Conservation (phyloP, 257 asterid species). For the Solanum virginianum region DNA sequence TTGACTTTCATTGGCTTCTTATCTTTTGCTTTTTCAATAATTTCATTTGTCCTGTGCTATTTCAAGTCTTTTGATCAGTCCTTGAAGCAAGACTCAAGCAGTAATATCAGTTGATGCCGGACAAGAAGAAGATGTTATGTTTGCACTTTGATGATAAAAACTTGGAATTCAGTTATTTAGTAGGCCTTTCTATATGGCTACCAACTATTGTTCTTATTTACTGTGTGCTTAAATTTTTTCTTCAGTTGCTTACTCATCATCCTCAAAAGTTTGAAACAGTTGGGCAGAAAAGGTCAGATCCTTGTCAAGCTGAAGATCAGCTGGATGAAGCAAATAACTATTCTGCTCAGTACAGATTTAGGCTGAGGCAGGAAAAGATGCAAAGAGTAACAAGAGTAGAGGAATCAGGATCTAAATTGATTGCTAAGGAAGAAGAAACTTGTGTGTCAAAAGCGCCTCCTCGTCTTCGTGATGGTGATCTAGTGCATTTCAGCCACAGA, state of each 20-base stretch:
- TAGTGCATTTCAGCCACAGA: neutral
- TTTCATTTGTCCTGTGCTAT: neutral
- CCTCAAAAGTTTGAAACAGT: neutral
- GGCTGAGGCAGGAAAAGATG: neutral
- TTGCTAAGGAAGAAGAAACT: neutral
- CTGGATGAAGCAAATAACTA: neutral
- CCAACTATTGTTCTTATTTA: neutral
- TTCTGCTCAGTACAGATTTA: neutral
- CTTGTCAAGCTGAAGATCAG: neutral
- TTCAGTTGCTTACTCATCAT: neutral
- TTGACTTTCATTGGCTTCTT: neutral
- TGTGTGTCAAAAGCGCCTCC: neutral
- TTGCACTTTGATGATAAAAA: neutral
- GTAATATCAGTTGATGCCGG: neutral
- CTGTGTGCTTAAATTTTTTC: neutral
- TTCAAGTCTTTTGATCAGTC: neutral
- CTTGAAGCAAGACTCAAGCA: neutral
- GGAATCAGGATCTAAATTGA: neutral
- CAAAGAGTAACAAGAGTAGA: neutral
- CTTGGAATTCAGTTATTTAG: neutral
- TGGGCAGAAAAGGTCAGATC: neutral
- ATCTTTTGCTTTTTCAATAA: neutral
- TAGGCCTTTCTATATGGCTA: neutral
- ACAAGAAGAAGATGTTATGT: neutral
- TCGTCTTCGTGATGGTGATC: neutral